phyloP scores from a whole-genome alignment of 345 rosid genomes.

The Raphanus raphanistrum region DNA sequence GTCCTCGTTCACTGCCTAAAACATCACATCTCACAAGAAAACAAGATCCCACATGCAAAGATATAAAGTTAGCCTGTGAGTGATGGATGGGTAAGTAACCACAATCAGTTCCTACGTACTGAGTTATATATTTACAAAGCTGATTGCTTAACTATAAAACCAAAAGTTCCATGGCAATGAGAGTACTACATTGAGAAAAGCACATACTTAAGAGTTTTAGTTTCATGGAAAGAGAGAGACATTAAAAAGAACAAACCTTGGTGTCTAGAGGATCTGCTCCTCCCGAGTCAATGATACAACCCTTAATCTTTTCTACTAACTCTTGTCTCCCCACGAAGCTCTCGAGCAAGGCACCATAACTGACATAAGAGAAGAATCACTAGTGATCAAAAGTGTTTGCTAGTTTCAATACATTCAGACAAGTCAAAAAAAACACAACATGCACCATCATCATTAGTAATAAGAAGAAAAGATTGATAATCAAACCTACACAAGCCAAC shows the following conservation, averaged over 20 bases:
- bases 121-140: neutral
- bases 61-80: neutral
- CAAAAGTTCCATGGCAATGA: no score
- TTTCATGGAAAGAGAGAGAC: neutral
- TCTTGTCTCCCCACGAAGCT: constrained; percentile 49
- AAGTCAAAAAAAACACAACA: no score
- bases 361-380: constrained; percentile 35
- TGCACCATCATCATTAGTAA: no score
- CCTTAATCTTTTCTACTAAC: constrained; percentile 58
- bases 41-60: no score
- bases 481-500: constrained; percentile 84
- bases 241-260: constrained; percentile 49
- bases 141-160: neutral
- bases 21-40: no score
- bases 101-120: neutral
- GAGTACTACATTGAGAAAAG: no score
- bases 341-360: constrained; percentile 65
- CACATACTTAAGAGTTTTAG: no score
- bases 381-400: neutral
- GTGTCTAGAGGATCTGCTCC: constrained; percentile 68
- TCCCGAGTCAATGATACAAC: constrained; percentile 81
- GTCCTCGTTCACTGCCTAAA: no score
- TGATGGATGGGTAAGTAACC: neutral
- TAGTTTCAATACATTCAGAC: no score
- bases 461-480: neutral